Evolutionary conservation across 2,329 filamentous ascomycete genomes (phyloP).

Genomic region (Sporothrix schenckii): DNA sequence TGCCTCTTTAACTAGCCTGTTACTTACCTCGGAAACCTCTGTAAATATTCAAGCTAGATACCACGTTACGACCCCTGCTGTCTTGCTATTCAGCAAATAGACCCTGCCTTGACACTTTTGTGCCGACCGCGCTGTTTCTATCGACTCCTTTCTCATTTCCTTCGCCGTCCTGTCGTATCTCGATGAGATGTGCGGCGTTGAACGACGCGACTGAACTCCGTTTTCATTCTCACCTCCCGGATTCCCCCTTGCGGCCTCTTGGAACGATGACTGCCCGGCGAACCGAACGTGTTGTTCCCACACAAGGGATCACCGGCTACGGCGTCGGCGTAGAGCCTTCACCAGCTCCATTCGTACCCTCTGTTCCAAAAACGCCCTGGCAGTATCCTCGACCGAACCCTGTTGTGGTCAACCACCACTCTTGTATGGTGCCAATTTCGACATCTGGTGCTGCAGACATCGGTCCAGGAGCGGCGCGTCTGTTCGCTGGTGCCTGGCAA

Average conservation of each 20-base stretch:
- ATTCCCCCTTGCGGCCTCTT: background rate
- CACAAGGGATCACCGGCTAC: background rate
- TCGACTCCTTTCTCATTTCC: background rate
- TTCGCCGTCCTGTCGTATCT: background rate
- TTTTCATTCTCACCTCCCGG: background rate
- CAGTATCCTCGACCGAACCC: slow-evolving; percentile 44
- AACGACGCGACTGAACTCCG: background rate
- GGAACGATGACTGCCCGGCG: background rate
- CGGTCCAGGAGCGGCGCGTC: background rate
- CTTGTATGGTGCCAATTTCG: slow-evolving; percentile 47
- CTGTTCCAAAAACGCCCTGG: slow-evolving; percentile 33
- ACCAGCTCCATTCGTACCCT: background rate
- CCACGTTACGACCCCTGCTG: too few species aligned
- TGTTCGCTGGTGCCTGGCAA: background rate
- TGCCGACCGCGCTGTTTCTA: background rate
- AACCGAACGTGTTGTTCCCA: background rate
- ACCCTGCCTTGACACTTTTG: too few species aligned
- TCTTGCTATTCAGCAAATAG: too few species aligned
- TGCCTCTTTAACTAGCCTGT: too few species aligned
- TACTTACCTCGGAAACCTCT: too few species aligned
- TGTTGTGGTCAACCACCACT: slow-evolving; percentile 57
- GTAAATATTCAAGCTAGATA: too few species aligned
- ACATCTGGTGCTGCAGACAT: slow-evolving; percentile 32
- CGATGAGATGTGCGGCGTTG: too few species aligned
- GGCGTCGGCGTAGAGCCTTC: background rate